These are phyloP conservation scores for Cystofilobasidium capitatum DNA, from an alignment of 768 basidiomycete genomes.

Conservation along the genomic window DNA sequence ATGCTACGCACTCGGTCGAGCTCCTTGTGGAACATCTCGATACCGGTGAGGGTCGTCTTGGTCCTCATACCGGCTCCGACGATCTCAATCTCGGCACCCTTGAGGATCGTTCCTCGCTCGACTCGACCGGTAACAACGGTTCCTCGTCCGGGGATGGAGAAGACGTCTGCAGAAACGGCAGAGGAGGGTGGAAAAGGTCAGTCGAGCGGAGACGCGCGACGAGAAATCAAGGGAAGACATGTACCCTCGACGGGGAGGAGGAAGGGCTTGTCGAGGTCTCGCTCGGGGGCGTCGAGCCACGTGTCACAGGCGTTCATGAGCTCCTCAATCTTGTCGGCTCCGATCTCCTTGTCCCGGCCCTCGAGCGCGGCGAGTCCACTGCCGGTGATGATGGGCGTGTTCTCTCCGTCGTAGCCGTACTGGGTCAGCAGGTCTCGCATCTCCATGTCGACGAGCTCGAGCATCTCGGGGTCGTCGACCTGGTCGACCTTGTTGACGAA, in stretches of 20 bases:
- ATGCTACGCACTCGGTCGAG: slow-evolving; percentile 76
- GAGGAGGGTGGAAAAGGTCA: not conserved
- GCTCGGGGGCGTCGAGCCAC: slow-evolving; percentile 89
- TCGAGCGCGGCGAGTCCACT: slow-evolving; percentile 92
- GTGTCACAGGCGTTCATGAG: slow-evolving; percentile 77
- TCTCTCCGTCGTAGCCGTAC: slow-evolving; percentile 94
- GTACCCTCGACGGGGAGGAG: slow-evolving; percentile 82
- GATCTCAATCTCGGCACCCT: slow-evolving; percentile 89
- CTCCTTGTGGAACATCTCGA: slow-evolving; percentile 99
- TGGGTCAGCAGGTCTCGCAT: slow-evolving; percentile 87
- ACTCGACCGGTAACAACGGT: slow-evolving; percentile 94
- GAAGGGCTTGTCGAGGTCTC: slow-evolving; percentile 98
- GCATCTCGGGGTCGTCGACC: slow-evolving; percentile 93
- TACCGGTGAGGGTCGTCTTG: slow-evolving; percentile 92
- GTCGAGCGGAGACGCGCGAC: not conserved
- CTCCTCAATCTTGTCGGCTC: slow-evolving; percentile 66
- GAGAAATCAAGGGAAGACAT: not conserved
- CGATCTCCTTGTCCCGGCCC: slow-evolving; percentile 68
- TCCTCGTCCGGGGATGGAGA: slow-evolving; percentile 96
- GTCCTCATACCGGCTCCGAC: slow-evolving; percentile 65
- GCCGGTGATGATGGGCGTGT: slow-evolving; percentile 96
- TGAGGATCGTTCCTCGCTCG: slow-evolving; percentile 81
- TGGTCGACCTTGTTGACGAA: slow-evolving; percentile 99
- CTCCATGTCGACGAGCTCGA: slow-evolving; percentile 99
- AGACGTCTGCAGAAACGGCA: slow-evolving; percentile 53